These are phyloP conservation scores for Seminavis robusta DNA, from an alignment of 108 stramenopile species.

Conservation along the genomic window DNA sequence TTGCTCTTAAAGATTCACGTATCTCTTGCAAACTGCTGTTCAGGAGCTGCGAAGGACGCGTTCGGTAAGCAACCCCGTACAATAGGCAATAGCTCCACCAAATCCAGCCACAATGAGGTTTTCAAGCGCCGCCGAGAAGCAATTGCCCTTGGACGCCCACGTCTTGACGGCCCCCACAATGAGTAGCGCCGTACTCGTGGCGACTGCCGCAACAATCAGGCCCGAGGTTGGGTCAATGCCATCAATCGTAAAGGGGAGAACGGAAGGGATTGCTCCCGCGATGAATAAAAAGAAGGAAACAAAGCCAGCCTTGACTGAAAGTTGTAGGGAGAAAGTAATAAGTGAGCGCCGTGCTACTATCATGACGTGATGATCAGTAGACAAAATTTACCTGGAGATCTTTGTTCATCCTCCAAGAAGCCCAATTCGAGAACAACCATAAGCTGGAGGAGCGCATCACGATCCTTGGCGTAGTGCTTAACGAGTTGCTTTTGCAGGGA, in stretches of 20 bases:
- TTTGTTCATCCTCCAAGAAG: slow-evolving; percentile 61
- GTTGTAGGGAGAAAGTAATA: too few relatives aligned
- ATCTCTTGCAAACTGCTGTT: too few relatives aligned
- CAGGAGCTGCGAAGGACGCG: too few relatives aligned
- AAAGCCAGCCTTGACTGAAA: slow-evolving; percentile 43
- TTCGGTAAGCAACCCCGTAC: slow-evolving; percentile 54
- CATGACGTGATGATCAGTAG: too few relatives aligned
- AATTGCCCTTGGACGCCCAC: slow-evolving; percentile 66
- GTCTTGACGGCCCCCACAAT: slow-evolving; percentile 70
- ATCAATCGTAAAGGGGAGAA: slow-evolving; percentile 57
- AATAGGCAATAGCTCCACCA: slow-evolving; percentile 68
- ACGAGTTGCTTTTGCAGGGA: slow-evolving; percentile 33
- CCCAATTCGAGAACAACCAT: slow-evolving; percentile 81
- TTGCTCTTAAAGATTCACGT: too few relatives aligned
- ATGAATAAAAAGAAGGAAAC: slow-evolving; percentile 52
- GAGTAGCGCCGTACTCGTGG: slow-evolving; percentile 34
- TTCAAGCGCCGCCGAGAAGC: slow-evolving; percentile 53
- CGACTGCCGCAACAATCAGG: slow-evolving; percentile 40
- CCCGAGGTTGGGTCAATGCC: slow-evolving; percentile 27
- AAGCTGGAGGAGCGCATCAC: slow-evolving; percentile 62
- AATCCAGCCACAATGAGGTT: slow-evolving; percentile 66
- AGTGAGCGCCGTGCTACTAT: too few relatives aligned
- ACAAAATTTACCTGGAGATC: too few relatives aligned
- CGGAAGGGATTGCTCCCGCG: slow-evolving; percentile 56
- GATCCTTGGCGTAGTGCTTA: slow-evolving; percentile 45